Base-by-base conservation (phyloP, 31 red algal genomes). In the Bonnemaisonia californica region DNA sequence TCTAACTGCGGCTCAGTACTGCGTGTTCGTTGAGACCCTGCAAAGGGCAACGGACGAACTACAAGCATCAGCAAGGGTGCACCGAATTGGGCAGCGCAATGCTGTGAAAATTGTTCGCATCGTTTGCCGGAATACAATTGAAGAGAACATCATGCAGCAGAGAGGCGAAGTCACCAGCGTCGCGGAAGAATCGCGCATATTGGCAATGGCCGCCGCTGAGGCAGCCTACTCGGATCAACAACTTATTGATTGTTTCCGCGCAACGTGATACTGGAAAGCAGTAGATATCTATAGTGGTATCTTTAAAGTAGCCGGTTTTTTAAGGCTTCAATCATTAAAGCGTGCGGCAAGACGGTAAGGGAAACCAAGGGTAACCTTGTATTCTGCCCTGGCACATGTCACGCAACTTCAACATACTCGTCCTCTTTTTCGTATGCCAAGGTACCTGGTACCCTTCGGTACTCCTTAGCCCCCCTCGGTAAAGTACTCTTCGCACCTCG, bases 81-180 rank as follows among this genome's bases (percentile, higher is more conserved):
- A 91, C 61, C 54, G 87, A 7, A 90, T 90, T 71, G 87, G 87
- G 2, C 87, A 90, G 45, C 75, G 39, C 8, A 77, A 69, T 39
- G 54, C 79, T 1, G 87, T 90, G 71, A 81, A 77, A 39, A 83
- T 90, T 32, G 79, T 90, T 16, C 76, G 87, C 29, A 90, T 90
- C 32, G 70, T 90, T 51, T 77, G 77, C 7, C 30, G 63, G 34
- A 82, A 90, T 69, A 90, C 87, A 33, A 69, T 90, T 57, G 87
- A 90, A 55, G 87, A 90, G 22, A 67, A 77, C n/a, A 82, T 90
- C 36, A 78, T 74, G 29, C 63, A 65, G 38, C 65, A 69, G 24
- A 54, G 87, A 2, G 61, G 87, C 36, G 74, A 82, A 33, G 64
- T 74, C 45, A 41, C 65, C 4, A 83, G 45, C 29, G 55, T 77